Base-by-base conservation (phyloP, 108 stramenopile genomes). In the Skeletonema marinoi region DNA sequence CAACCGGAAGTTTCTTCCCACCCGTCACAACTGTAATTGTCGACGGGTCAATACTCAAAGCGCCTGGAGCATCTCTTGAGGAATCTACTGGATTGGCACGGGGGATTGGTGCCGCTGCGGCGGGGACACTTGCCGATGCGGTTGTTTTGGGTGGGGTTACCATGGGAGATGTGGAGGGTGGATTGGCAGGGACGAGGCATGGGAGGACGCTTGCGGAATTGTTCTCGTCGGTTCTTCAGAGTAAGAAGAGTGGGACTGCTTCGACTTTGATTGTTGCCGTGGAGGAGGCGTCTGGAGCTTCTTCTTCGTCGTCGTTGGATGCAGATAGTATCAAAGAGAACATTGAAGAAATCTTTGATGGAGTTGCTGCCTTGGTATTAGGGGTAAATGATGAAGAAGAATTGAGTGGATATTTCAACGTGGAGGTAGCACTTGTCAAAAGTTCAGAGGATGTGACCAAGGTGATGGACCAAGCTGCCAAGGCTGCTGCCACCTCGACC, bases 141-240 rank as follows among this genome's bases (percentile, higher is more conserved):
- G 78, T 94, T 3, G 42, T 94, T 10, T 60, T 94, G 16, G 83
- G 85, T 39, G 93, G 93, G 6, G 89, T 94, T 25, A 94, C 91
- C 1, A 68, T 82, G 58, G 90, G 89, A 16, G 93, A 94, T 81
- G 75, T 90, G 21, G 84, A 90, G 77, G 77, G 78, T 6, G 93
- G 91, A 56, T 77, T 91, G 78, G 79, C 73, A 7, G 77, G 84
- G 35, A 89, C 93, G 6, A 75, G 93, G 19, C 93, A 94, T 76
- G 91, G 88, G 3, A 66, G 87, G 32, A 94, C 93, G 7, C 71
- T 94, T 36, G 88, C 88, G 1, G 91, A 92, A 38, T 50, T 94
- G 32, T 92, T 94, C 66, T 83, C 88, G 4, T 80, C 89, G 1
- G 62, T 86, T 4, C 11, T 66, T n/a, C 32, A 17, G 61, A 69